These are phyloP conservation scores for Aegle marmelos DNA, from an alignment of 345 rosid species.

Conservation along the genomic window DNA sequence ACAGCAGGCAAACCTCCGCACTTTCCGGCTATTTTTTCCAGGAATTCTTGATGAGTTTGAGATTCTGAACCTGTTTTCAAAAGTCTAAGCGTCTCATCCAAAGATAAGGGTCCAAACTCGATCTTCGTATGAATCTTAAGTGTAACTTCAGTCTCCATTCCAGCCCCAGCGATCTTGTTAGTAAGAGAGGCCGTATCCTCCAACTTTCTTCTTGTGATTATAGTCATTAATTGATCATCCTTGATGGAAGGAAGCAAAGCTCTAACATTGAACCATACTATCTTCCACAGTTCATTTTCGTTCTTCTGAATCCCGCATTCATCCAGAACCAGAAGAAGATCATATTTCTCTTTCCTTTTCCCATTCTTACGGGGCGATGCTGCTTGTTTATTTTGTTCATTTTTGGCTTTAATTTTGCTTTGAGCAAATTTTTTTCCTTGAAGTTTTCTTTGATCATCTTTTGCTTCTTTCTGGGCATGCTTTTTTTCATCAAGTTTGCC, in stretches of 20 bases:
- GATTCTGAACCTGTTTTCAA: not conserved
- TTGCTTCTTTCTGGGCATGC: no score
- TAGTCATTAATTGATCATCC: not conserved
- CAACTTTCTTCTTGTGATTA: conserved; percentile 23
- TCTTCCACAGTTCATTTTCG: not conserved
- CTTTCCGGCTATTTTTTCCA: not conserved
- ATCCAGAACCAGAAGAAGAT: conserved; percentile 44
- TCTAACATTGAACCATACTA: not conserved
- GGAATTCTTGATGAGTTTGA: not conserved
- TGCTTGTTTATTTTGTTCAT: not conserved
- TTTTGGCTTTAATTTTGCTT: not conserved
- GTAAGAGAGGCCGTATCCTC: not conserved
- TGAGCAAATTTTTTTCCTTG: not conserved
- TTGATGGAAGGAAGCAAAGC: not conserved
- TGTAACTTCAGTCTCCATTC: not conserved
- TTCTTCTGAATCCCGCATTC: conserved; percentile 24
- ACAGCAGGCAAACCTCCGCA: conserved; percentile 29
- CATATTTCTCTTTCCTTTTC: not conserved
- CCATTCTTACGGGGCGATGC: not conserved
- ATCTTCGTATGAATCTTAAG: not conserved
- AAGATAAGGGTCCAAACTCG: not conserved
- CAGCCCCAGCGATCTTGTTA: no score
- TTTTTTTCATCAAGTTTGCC: conserved; percentile 6
- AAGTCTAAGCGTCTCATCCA: not conserved
- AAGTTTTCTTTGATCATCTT: not conserved